Conservation (phyloP, 1,284 basidiomycete genomes). For the Cerioporus squamosus region DNA sequence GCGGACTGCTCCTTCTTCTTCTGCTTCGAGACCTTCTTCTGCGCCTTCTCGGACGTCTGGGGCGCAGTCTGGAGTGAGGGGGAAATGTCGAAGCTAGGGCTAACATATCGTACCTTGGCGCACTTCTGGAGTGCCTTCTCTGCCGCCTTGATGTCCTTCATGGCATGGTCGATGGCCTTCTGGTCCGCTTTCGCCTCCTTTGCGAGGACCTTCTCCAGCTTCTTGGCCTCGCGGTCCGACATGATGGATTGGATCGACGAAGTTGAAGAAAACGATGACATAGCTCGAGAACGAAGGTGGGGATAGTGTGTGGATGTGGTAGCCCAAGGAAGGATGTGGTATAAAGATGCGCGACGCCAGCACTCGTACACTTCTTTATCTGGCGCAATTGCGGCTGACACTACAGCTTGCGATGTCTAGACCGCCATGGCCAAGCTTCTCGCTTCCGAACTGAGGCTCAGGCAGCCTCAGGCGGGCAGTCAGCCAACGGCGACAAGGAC, state of each 20-base stretch:
- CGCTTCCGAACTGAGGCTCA: too few species aligned
- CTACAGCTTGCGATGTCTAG: too few species aligned
- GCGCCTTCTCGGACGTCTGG: conserved; percentile 16
- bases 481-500: too few species aligned
- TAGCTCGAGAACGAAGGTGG: not conserved
- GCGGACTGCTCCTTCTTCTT: conserved; percentile 16
- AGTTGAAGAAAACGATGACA: not conserved
- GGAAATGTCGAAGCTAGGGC: not conserved
- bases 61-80: not conserved
- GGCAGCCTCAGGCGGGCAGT: too few species aligned
- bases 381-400: too few species aligned
- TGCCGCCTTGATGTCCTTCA: conserved; percentile 20
- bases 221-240: conserved; percentile 15
- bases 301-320: not conserved
- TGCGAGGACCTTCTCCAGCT: conserved; percentile 23
- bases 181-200: conserved; percentile 21
- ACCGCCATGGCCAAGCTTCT: too few species aligned
- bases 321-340: too few species aligned
- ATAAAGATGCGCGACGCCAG: too few species aligned
- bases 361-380: too few species aligned
- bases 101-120: conserved; percentile 10
- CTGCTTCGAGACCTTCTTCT: conserved; percentile 14
- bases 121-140: conserved; percentile 23
- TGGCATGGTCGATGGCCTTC: conserved; percentile 17
- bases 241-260: conserved; percentile 8